Evolutionary conservation across 306 rosid genomes (phyloP), one percentile per base, ranked within the genome.

Genomic region (Vicia villosa): DNA sequence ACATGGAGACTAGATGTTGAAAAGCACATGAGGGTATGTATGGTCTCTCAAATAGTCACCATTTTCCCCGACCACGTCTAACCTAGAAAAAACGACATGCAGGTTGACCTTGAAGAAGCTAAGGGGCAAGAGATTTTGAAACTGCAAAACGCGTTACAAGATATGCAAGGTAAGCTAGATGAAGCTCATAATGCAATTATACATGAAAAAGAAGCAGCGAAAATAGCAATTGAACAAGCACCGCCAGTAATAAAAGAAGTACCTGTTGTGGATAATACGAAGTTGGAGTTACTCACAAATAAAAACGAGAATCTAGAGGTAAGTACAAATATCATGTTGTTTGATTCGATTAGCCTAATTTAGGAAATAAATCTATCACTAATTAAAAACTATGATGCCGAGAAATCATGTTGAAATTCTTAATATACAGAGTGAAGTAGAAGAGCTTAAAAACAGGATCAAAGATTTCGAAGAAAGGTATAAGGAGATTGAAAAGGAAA

Each of bases 171-270:
- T 28, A 84, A 80, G 80, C 64, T 91, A 73, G 91, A 88, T 30
- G 92, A 88, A 82, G 96, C 91, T 21, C 83, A 85, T 67, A 83
- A 78, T 26, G 86, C 87, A 63, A 80, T 88, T 73, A 72, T 91
- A 57, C 84, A 21, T 1, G 96, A 91, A 82, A 91, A 82, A 77
- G 97, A 91, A 82, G 97, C 91, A 9, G 97, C 96, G 63, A 91
- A 82, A 73, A 49, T 91, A 68, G 96, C 96, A 47, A 88, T 91
- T 62, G 97, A 84, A 69, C 85, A 87, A 72, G 97, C 97, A 57
- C 97, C 96, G 34, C 91, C 97, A 7, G 85, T 88, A 71, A 85
- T 88, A 72, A 91, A 91, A 82, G 92, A 91, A 76, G 97, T 91
- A 12, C 89, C 89, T 40, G 89, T 88, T 41, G 89, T 86, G 38